phyloP scores from a whole-genome alignment of 2,329 filamentous ascomycete genomes.

The Paecilomyces sp. region DNA sequence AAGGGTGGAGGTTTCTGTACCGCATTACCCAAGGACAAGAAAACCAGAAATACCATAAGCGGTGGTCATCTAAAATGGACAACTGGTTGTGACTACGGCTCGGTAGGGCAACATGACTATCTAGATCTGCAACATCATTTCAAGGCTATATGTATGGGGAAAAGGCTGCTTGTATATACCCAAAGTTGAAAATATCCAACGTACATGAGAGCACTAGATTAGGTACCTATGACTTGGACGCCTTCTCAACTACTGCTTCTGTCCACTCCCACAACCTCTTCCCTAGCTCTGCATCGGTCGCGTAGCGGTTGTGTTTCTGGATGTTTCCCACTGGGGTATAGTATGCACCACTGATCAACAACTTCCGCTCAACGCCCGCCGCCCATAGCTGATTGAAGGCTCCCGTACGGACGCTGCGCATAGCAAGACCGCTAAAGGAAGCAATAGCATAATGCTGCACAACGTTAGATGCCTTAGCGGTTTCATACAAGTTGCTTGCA shows the following conservation, averaged over 20 bases:
- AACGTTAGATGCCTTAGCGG: slow-evolving; percentile 17
- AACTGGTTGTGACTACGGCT: too few relatives aligned
- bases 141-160: not conserved
- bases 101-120: not conserved
- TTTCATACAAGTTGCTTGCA: slow-evolving; percentile 31
- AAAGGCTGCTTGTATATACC: not conserved
- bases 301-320: slow-evolving; percentile 21
- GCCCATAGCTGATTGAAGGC: slow-evolving; percentile 37
- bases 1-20: too few relatives aligned
- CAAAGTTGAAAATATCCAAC: not conserved
- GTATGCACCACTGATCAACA: slow-evolving; percentile 32
- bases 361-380: slow-evolving; percentile 23
- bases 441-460: slow-evolving; percentile 16
- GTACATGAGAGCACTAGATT: not conserved
- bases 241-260: slow-evolving; percentile 19
- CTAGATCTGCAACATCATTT: not conserved
- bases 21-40: too few relatives aligned
- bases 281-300: slow-evolving; percentile 24
- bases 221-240: not conserved
- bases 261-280: slow-evolving; percentile 39
- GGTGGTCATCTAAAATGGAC: too few relatives aligned
- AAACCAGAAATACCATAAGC: too few relatives aligned
- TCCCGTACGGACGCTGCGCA: slow-evolving; percentile 25
- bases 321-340: slow-evolving; percentile 33
- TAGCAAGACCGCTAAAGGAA: slow-evolving; percentile 15